Percentiles rank a stretch among this genome's conserved stretches.
Conservation (phyloP, 805 yeast genomes). For the Pichia nanzhaoensis region DNA sequence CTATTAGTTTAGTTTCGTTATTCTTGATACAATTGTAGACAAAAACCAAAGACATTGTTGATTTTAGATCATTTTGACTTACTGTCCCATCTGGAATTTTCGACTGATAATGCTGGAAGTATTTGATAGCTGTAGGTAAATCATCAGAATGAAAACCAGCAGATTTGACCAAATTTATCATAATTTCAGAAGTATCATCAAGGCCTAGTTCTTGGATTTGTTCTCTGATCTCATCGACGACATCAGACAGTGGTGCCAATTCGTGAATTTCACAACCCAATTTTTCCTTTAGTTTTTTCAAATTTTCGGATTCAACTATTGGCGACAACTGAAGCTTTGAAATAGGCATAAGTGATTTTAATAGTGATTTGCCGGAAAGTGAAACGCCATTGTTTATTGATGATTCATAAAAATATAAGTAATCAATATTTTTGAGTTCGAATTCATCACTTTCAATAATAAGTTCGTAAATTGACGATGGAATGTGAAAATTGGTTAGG, state of each 20-base stretch:
- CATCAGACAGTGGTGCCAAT: slow-evolving; percentile 11
- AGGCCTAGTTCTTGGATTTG: slow-evolving; percentile 15
- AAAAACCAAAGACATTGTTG: slow-evolving; percentile 19
- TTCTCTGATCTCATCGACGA: slow-evolving; percentile 13
- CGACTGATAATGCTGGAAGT: slow-evolving; percentile 22
- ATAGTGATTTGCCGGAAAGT: slow-evolving; percentile 14
- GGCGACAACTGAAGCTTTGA: slow-evolving; percentile 14
- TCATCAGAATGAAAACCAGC: slow-evolving; percentile 23
- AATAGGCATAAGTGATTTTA: slow-evolving; percentile 18
- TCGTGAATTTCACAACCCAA: slow-evolving; percentile 1
- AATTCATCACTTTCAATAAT: slow-evolving; percentile 5
- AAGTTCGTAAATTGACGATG: slow-evolving; percentile 12
- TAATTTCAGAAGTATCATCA: slow-evolving; percentile 13
- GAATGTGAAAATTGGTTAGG: slow-evolving; percentile 13
- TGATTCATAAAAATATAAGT: slow-evolving; percentile 18
- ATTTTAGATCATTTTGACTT: slow-evolving; percentile 18
- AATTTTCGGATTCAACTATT: slow-evolving; percentile 13
- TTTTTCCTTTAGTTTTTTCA: slow-evolving; percentile 5
- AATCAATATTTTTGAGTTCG: slow-evolving; percentile 17
- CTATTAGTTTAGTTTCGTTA: slow-evolving; percentile 12
- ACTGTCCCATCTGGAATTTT: slow-evolving; percentile 21
- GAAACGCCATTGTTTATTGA: slow-evolving; percentile 14
- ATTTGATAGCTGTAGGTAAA: slow-evolving; percentile 18
- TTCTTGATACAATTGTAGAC: slow-evolving; percentile 20
- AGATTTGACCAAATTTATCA: slow-evolving; percentile 17